A percentile compares a stretch with the other conserved stretches of the same genome.
phyloP scores from a whole-genome alignment of 225 moss, liverwort and hornwort species.

The Marchantia polymorpha region DNA sequence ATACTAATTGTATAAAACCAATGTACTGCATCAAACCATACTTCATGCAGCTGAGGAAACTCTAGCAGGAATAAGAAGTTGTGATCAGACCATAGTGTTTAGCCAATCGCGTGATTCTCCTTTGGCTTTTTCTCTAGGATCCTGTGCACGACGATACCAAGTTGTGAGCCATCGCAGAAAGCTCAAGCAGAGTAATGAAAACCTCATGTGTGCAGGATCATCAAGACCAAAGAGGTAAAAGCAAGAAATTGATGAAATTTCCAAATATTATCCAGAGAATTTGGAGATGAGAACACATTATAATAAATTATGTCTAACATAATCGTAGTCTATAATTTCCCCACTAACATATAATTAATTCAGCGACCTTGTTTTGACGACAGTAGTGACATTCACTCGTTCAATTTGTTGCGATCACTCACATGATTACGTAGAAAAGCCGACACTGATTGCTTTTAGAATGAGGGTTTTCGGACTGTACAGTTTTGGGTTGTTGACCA shows the following conservation, averaged over 20 bases:
- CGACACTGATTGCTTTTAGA: not conserved
- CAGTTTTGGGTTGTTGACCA: conserved; percentile 88
- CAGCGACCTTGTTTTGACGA: too few relatives aligned
- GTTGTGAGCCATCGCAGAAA: not conserved
- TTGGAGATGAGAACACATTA: not conserved
- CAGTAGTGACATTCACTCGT: not conserved
- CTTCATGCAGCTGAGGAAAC: not conserved
- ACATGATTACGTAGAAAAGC: not conserved
- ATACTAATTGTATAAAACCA: not conserved
- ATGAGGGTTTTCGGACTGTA: conserved; percentile 24
- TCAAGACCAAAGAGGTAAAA: not conserved
- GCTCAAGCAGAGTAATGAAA: not conserved
- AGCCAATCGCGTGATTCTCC: conserved; percentile 94
- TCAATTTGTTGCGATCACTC: not conserved
- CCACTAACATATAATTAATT: not conserved
- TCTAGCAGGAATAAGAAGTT: not conserved
- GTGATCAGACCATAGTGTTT: conserved; percentile 65
- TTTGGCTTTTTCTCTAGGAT: conserved; percentile 94
- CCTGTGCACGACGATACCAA: conserved; percentile 42
- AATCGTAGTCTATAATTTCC: not conserved
- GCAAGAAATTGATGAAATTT: too few relatives aligned
- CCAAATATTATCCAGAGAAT: not conserved
- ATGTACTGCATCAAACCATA: not conserved
- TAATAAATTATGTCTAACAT: too few relatives aligned
- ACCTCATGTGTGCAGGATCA: not conserved